Evolutionary conservation across 345 rosid species (phyloP), one percentile per base, ranked within the genome.

Genomic region (Psidium friedrichsthalianum): DNA sequence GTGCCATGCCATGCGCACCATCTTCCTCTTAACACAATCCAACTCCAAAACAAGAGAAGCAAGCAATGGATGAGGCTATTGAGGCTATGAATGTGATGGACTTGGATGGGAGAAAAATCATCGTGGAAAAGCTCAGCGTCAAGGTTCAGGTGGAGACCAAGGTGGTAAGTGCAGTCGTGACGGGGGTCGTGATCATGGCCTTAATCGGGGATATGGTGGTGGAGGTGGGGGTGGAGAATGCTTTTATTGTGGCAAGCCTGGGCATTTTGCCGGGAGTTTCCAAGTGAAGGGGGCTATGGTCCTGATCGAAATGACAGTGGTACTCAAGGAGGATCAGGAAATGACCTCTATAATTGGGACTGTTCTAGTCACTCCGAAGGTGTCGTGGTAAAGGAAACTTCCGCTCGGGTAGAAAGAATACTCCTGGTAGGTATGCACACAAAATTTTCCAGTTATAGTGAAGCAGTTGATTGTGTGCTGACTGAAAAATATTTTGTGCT

Each of bases 111-210:
- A 90, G 98, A 76, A 90, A 88, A 74, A 95, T 93, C 83, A 96
- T 94, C 83, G 99, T 93, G 88, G 98, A 96, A 95, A 92, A 88
- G 99, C 99, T 13, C 95, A 95, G 92, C 97, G 98, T 49, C 95
- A 93, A 88, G 94, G 95, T 11, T 85, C 93, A 27, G 92, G 94
- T 42, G 89, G 96, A 86, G 98, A 96, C 87, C 90, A 86, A 86
- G 97, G 93, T 85, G 92, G 90, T 64, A 95, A 93, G 47, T 92
- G 95, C 82, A 57, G 74, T 85, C 93, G 92, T 86, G 91, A 91
- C 47, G 91, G 93, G 12, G 93, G 93, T 1, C 91, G 89, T 82
- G 95, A 87, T 59, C 94, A 95, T 74, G 96, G 88, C 10, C 89
- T 82, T 13, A 88, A 85, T 55, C 83, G 18, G 49, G 87, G 82